Base-by-base conservation (phyloP, 2,329 filamentous ascomycete genomes). In the Epichloe elymi region DNA sequence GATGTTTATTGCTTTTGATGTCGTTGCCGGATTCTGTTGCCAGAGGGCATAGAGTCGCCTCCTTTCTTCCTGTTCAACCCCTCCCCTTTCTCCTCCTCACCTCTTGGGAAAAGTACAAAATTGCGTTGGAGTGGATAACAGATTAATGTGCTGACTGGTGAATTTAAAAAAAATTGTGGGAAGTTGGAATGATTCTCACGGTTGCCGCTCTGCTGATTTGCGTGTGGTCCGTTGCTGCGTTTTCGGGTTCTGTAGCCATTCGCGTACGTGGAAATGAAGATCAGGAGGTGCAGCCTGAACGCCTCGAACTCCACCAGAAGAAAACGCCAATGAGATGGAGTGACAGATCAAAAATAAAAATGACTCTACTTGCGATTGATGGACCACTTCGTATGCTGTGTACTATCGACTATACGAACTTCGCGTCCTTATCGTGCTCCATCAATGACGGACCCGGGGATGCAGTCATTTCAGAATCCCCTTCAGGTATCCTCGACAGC, bases 401-500 rank as follows among this genome's bases (percentile, higher is more conserved):
- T 14, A 23, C 19, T 15, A 38, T 38, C 36, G 10, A n/a, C 14
- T 19, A 26, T 14, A 26, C 7, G 35, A 26, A 17, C 23, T 8
- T 30, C 12, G 2, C 26, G 39, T 4, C 30, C 5, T 64, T 56
- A 66, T 33, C 57, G 57, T 5, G 57, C 60, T 50, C 65, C 61
- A 63, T 65, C 51, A 54, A 41, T 4, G 59, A 59, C 17, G 60
- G 49, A 1, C 62, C 57, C 5, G 61, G 23, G 44, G 60, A 47
- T 39, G 59, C 50, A 17, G 63, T 58, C 63, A 75, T 70, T 63
- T 80, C 76, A 4, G 66, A 66, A 49, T 80, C 76, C n/a, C 76
- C 75, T 58, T 80, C 77, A 0, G 75, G 75, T 49, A 80, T 80
- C 36, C 75, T 70, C 2, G 75, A 74, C 10, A 80, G 61, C 0